Percentiles rank a stretch among this genome's conserved stretches.
phyloP scores from a whole-genome alignment of 2,329 filamentous ascomycete species.

The Fonsecaea monophora region DNA sequence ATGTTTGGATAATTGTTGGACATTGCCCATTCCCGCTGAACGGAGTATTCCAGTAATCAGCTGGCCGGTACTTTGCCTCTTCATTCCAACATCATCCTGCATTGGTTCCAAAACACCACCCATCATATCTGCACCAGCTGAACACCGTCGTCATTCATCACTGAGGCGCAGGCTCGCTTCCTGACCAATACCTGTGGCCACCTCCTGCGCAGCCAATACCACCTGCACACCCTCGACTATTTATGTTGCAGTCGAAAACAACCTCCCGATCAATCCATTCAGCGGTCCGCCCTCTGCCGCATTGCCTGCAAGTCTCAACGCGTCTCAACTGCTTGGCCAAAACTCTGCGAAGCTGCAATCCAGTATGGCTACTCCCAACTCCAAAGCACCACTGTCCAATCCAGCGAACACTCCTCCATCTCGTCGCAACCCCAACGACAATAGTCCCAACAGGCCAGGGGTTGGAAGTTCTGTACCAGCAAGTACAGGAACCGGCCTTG shows the following conservation, averaged over 20 bases:
- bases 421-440: conserved; percentile 39
- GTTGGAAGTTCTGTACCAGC: conserved; percentile 29
- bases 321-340: conserved; percentile 6
- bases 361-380: conserved; percentile 37
- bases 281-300: conserved; percentile 2
- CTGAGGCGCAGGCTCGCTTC: conserved; percentile 31
- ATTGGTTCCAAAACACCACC: conserved; percentile 16
- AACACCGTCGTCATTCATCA: conserved; percentile 8
- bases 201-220: conserved; percentile 26
- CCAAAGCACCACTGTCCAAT: conserved; percentile 34
- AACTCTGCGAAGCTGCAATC: conserved; percentile 9
- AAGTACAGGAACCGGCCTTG: conserved; percentile 68
- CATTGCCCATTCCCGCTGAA: not conserved
- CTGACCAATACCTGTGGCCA: conserved; percentile 28
- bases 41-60: conserved; percentile 3
- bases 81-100: conserved; percentile 7
- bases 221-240: conserved; percentile 18
- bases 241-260: conserved; percentile 27
- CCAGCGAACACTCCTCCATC: conserved; percentile 37
- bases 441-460: conserved; percentile 32
- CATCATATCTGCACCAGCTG: conserved; percentile 16
- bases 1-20: conserved; percentile 4
- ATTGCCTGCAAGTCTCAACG: conserved; percentile 10
- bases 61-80: conserved; percentile 2
- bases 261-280: conserved; percentile 6